Conservation (phyloP, 345 rosid genomes). For the Arabis hirsuta region DNA sequence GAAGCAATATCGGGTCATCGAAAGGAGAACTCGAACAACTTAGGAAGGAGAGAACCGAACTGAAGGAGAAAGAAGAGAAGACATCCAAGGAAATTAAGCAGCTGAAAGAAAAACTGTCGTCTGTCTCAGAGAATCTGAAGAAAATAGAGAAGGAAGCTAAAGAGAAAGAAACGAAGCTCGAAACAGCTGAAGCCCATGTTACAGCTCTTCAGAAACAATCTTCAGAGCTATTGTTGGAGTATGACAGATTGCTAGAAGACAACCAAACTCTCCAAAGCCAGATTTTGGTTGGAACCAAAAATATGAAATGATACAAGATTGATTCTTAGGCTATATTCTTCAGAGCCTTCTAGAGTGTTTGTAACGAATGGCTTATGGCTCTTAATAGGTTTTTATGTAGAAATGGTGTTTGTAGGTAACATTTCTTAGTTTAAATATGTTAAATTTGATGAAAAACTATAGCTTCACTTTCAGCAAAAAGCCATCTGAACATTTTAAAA, state of each 20-base stretch:
- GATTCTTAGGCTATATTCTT: neutral
- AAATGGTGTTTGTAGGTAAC: slow-evolving; percentile 7
- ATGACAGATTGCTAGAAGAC: slow-evolving; percentile 81
- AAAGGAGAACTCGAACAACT: slow-evolving; percentile 69
- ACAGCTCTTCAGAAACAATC: slow-evolving; percentile 81
- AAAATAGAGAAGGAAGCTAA: slow-evolving; percentile 67
- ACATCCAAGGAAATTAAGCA: slow-evolving; percentile 59
- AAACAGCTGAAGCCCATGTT: slow-evolving; percentile 84
- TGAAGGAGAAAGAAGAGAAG: slow-evolving; percentile 73
- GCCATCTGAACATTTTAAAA: neutral
- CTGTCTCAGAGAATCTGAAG: slow-evolving; percentile 57
- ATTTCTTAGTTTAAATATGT: neutral
- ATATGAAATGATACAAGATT: slow-evolving; percentile 13
- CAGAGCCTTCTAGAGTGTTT: slow-evolving; percentile 11
- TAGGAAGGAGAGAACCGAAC: slow-evolving; percentile 57
- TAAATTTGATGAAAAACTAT: too few relatives aligned
- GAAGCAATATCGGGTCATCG: slow-evolving; percentile 64
- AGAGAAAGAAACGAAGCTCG: slow-evolving; percentile 70
- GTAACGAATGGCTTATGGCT: neutral
- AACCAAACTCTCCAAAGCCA: slow-evolving; percentile 87
- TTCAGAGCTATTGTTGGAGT: slow-evolving; percentile 83
- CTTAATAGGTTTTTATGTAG: neutral
- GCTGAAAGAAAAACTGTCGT: slow-evolving; percentile 56
- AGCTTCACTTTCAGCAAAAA: neutral
- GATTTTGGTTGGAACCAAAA: slow-evolving; percentile 20